Evolutionary conservation across 2,329 filamentous ascomycete species (phyloP), one percentile per base, ranked within the genome.

Genomic region (Aquanectria penicillioides): DNA sequence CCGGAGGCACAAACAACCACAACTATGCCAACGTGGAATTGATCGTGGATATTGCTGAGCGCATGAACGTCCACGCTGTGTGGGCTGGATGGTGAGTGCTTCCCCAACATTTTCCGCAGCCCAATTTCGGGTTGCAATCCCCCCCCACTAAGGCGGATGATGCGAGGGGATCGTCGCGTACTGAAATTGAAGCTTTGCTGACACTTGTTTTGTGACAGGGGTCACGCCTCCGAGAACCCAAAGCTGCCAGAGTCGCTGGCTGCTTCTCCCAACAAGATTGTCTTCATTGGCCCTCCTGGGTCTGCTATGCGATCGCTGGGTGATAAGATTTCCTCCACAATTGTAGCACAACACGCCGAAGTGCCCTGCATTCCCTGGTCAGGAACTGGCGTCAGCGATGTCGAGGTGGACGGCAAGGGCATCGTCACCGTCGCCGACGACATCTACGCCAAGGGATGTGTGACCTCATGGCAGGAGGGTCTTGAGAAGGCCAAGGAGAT

Each of bases 351-450:
- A 79, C 95, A 99, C 80, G 95, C 95, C 48, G 82, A 90, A 38
- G 96, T 99, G 41, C 95, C 95, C 37, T 99, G 95, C 75, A 99
- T 99, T 74, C 95, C 95, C n/a, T 99, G 95, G 95, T 99, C 95
- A 43, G 95, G 95, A 77, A 93, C 93, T 23, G 95, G 95, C 58
- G 93, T 99, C 20, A 86, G 92, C 65, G 78, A 90, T 55, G 95
- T 99, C 63, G 79, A 84, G 57, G 81, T 97, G 44, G 94, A 97
- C 75, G 80, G 87, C 5, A 75, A 92, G 9, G 94, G 92, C 65
- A 95, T 99, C 64, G 96, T 99, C 57, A 98, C 95, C 1, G 95
- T 99, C 59, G 84, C 87, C 34, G 93, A 97, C 51, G 81, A 93
- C 6, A 74, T 96, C 58, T 99, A 99, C 78, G 85, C 89, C 70